These are phyloP conservation scores for Hortaea werneckii DNA, from an alignment of 2,329 filamentous ascomycete species.

Conservation along the genomic window DNA sequence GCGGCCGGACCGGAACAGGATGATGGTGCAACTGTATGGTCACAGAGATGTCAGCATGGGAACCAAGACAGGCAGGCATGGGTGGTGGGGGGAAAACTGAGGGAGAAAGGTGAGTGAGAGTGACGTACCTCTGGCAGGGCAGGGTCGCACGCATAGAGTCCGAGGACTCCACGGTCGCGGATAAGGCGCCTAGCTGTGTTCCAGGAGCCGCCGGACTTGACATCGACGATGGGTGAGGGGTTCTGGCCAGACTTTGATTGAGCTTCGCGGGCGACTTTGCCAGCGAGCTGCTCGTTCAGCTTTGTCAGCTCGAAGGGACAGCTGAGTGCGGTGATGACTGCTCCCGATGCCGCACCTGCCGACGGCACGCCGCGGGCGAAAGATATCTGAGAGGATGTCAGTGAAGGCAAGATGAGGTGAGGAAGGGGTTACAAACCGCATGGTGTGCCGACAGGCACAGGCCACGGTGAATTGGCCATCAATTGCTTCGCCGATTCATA, in stretches of 20 bases:
- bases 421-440: too few relatives aligned
- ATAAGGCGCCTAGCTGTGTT: slow-evolving; percentile 65
- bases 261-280: slow-evolving; percentile 51
- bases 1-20: too few relatives aligned
- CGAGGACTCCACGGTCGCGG: slow-evolving; percentile 59
- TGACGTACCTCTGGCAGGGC: too few relatives aligned
- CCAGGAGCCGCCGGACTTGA: slow-evolving; percentile 17
- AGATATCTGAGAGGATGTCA: too few relatives aligned
- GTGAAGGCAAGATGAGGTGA: too few relatives aligned
- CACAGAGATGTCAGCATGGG: too few relatives aligned
- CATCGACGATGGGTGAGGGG: slow-evolving; percentile 1
- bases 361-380: too few relatives aligned
- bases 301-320: slow-evolving; percentile 86
- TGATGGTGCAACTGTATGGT: too few relatives aligned
- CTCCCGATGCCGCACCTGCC: slow-evolving; percentile 69
- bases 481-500: slow-evolving; percentile 82
- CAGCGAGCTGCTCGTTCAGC: slow-evolving; percentile 74
- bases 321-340: slow-evolving; percentile 67
- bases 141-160: slow-evolving; percentile 69
- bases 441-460: too few relatives aligned
- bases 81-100: too few relatives aligned
- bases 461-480: slow-evolving; percentile 46
- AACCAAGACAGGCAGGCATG: too few relatives aligned
- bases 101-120: too few relatives aligned
- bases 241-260: neutral